Evolutionary conservation across 2,329 filamentous ascomycete genomes (phyloP).

Genomic region (Geosmithia flava): DNA sequence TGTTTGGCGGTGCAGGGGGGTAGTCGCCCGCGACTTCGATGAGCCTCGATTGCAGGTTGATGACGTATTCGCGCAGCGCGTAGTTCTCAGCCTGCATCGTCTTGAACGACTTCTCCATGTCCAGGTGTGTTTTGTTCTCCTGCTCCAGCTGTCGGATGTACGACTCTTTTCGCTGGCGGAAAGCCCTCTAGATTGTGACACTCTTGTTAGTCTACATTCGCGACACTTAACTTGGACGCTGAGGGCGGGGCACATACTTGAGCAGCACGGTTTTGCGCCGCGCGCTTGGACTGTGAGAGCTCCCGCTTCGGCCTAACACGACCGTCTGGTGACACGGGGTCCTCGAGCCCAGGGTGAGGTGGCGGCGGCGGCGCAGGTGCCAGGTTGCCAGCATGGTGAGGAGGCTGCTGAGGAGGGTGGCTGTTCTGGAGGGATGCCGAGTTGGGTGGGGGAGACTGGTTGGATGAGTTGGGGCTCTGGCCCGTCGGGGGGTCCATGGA

Average conservation of each 20-base stretch:
- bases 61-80: slow-evolving; percentile 81
- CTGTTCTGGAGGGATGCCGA: slow-evolving; percentile 8
- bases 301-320: slow-evolving; percentile 72
- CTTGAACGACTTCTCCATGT: slow-evolving; percentile 68
- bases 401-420: slow-evolving; percentile 3
- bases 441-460: slow-evolving; percentile 12
- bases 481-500: slow-evolving; percentile 19
- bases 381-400: slow-evolving; percentile 5
- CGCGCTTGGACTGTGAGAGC: slow-evolving; percentile 88
- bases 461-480: slow-evolving; percentile 15
- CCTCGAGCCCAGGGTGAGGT: slow-evolving; percentile 9
- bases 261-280: slow-evolving; percentile 90
- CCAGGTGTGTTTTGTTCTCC: slow-evolving; percentile 70
- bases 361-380: slow-evolving; percentile 17
- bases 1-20: slow-evolving; percentile 69
- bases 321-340: slow-evolving; percentile 30
- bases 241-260: slow-evolving; percentile 53
- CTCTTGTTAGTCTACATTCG: not conserved
- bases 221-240: not conserved
- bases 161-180: slow-evolving; percentile 92
- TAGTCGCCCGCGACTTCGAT: slow-evolving; percentile 75
- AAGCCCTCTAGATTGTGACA: slow-evolving; percentile 57
- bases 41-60: slow-evolving; percentile 76
- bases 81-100: slow-evolving; percentile 81
- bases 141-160: slow-evolving; percentile 98